phyloP scores from a whole-genome alignment of 768 basidiomycete genomes.

The Phlebiopsis gigantea region DNA sequence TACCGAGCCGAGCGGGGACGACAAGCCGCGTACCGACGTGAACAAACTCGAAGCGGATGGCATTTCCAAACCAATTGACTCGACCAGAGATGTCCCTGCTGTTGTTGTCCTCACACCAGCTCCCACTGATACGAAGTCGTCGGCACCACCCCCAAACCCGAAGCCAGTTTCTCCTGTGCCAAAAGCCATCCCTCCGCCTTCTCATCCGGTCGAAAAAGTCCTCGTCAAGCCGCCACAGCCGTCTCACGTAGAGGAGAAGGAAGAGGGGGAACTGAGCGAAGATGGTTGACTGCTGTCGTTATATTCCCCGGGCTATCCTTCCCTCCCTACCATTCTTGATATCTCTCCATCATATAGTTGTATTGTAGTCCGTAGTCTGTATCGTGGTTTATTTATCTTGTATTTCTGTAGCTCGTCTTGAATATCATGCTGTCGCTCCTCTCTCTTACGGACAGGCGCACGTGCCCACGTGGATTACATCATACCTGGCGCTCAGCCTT shows the following conservation, averaged over 20 bases:
- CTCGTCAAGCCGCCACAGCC: background rate
- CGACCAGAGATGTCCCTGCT: background rate
- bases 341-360: background rate
- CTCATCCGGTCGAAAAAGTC: background rate
- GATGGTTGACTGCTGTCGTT: slow-evolving; percentile 7
- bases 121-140: slow-evolving; percentile 3
- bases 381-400: background rate
- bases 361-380: background rate
- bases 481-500: background rate
- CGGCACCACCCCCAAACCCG: background rate
- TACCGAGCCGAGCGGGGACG: background rate
- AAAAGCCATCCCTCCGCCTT: background rate
- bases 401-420: background rate
- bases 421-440: background rate
- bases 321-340: background rate
- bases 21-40: background rate
- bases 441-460: background rate
- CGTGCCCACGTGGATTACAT: background rate
- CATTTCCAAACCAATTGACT: background rate
- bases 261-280: slow-evolving; percentile 18
- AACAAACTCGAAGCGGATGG: background rate
- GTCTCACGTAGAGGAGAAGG: slow-evolving; percentile 12
- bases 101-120: background rate
- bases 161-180: background rate
- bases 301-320: background rate